A percentile compares a stretch with the other conserved stretches of the same genome.
These are phyloP conservation scores for Hondaea fermentalgiana DNA, from an alignment of 108 stramenopile species.

Conservation along the genomic window DNA sequence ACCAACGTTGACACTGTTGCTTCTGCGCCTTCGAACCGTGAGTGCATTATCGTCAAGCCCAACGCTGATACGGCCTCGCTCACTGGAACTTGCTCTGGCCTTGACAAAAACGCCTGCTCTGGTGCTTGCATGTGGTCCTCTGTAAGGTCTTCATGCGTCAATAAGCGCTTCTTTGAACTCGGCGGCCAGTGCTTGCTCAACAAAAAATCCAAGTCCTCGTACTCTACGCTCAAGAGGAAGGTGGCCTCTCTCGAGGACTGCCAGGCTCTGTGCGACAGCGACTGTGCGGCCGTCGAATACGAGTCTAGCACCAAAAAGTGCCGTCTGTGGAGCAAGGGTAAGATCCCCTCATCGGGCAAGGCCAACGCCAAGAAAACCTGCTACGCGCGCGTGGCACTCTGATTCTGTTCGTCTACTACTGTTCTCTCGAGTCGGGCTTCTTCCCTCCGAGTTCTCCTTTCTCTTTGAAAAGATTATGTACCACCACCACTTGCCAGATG, in stretches of 20 bases:
- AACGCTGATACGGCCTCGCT: neutral
- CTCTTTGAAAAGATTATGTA: no score
- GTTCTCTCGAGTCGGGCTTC: no score
- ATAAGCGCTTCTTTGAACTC: neutral
- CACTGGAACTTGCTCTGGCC: neutral
- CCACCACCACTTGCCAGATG: no score
- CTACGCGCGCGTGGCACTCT: neutral
- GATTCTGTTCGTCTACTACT: neutral
- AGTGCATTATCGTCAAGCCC: neutral
- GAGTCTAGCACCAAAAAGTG: neutral
- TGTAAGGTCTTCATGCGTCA: neutral
- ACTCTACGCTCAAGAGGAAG: neutral
- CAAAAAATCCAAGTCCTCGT: neutral
- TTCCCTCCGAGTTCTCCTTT: no score
- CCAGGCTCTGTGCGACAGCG: neutral
- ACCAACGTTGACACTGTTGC: neutral
- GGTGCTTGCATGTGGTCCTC: neutral
- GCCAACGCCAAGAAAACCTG: neutral
- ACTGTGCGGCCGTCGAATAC: neutral
- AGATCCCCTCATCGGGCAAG: neutral
- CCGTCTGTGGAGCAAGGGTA: neutral
- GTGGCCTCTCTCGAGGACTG: neutral
- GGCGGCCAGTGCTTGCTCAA: neutral
- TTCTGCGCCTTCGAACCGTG: neutral
- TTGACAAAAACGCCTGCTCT: neutral